A percentile compares a stretch with the other conserved stretches of the same genome.
Conservation (phyloP, 257 asterid genomes). For the Solanum chilense region DNA sequence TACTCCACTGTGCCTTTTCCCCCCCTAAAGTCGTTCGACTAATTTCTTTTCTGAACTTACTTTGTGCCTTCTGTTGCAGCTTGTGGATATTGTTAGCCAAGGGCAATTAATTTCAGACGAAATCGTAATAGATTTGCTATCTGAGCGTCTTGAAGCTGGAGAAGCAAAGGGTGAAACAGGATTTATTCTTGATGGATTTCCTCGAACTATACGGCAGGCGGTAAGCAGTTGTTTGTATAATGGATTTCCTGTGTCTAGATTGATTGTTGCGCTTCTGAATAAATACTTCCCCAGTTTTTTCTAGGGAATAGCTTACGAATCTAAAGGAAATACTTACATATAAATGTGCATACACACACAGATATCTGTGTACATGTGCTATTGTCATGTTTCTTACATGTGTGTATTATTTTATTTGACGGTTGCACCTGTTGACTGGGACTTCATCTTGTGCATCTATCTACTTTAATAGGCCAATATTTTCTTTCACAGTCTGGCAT, state of each 20-base stretch:
- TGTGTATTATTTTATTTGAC: neutral
- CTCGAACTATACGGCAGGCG: conserved; percentile 95
- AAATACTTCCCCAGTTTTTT: neutral
- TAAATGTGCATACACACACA: neutral
- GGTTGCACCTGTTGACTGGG: neutral
- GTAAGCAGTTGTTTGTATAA: conserved; percentile 32
- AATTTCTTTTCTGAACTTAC: conserved; percentile 2
- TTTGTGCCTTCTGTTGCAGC: conserved; percentile 38
- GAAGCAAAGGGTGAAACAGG: conserved; percentile 79
- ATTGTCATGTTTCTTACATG: neutral
- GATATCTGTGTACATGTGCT: neutral
- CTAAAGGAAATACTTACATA: neutral
- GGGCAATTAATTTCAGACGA: conserved; percentile 90
- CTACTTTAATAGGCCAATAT: neutral
- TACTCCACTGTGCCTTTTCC: neutral
- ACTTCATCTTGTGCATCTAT: neutral
- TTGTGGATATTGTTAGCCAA: conserved; percentile 71
- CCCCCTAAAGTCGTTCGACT: neutral
- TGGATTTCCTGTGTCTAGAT: neutral
- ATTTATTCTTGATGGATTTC: conserved; percentile 95
- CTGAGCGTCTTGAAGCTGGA: conserved; percentile 79
- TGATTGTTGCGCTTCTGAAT: neutral
- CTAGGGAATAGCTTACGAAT: neutral
- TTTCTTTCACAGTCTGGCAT: neutral
- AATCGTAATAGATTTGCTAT: conserved; percentile 66